phyloP scores from a whole-genome alignment of 148 eudicot genomes.

The Euryodendron excelsum region DNA sequence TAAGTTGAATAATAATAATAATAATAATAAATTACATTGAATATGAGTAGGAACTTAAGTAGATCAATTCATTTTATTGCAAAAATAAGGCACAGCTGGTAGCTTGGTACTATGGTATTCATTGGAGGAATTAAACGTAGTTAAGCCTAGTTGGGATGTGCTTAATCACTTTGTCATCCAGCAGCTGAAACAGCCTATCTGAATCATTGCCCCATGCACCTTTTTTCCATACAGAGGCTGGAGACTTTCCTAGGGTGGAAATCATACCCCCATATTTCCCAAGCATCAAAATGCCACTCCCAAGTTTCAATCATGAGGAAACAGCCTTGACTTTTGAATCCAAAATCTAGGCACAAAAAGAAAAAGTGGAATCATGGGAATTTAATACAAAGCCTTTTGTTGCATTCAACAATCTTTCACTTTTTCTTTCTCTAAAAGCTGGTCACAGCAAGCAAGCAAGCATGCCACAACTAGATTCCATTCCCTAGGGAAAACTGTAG shows the following conservation, averaged over 20 bases:
- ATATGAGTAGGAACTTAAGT: too few species aligned
- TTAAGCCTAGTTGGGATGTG: too few species aligned
- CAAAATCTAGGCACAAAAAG: constrained; percentile 1
- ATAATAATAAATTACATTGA: too few species aligned
- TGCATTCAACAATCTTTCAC: constrained; percentile 26
- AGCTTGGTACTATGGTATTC: too few species aligned
- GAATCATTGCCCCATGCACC: background rate
- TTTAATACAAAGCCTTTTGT: too few species aligned
- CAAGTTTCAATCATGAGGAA: background rate
- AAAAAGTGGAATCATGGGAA: background rate
- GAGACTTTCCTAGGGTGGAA: background rate
- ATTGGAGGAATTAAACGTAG: too few species aligned
- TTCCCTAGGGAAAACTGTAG: constrained; percentile 1
- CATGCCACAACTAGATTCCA: constrained; percentile 16
- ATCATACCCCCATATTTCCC: constrained; percentile 2
- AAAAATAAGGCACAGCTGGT: too few species aligned
- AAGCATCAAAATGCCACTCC: background rate
- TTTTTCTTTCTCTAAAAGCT: constrained; percentile 24
- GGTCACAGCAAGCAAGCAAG: background rate
- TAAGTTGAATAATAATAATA: too few species aligned
- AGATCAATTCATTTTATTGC: too few species aligned
- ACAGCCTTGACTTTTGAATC: constrained; percentile 15
- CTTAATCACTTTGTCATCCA: too few species aligned
- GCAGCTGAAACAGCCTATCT: too few species aligned
- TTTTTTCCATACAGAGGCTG: background rate